Conservation (phyloP, 345 rosid genomes). For the Clausena lansium region DNA sequence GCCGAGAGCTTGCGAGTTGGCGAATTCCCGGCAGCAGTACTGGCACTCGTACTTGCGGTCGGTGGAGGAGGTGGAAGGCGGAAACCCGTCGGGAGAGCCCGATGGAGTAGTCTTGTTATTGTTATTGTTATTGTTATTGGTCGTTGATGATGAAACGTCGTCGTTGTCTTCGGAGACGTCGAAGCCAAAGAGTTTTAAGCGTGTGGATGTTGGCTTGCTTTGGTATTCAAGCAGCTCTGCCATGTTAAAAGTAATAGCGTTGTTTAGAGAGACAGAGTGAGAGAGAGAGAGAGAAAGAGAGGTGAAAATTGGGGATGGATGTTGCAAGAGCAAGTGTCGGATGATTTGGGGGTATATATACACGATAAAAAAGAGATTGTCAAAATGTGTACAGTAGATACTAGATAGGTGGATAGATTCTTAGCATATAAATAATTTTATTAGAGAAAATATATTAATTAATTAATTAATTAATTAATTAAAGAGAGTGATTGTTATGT, state of each 20-base stretch:
- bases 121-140: not conserved
- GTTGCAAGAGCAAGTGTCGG: slow-evolving; percentile 30
- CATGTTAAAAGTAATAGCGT: slow-evolving; percentile 30
- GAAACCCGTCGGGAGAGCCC: slow-evolving; percentile 31
- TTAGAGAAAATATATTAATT: too few relatives aligned
- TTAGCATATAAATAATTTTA: not conserved
- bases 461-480: not conserved
- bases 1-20: slow-evolving; percentile 77
- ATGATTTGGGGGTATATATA: slow-evolving; percentile 44
- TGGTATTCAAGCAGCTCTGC: slow-evolving; percentile 47
- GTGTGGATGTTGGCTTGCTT: slow-evolving; percentile 37
- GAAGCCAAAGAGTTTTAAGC: slow-evolving; percentile 88
- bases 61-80: slow-evolving; percentile 11
- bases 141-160: slow-evolving; percentile 20
- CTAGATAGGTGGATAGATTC: not conserved
- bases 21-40: slow-evolving; percentile 72
- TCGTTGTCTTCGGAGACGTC: slow-evolving; percentile 72
- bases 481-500: not conserved
- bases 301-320: slow-evolving; percentile 1
- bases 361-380: slow-evolving; percentile 16
- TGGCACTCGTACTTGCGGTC: slow-evolving; percentile 86
- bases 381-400: slow-evolving; percentile 24
- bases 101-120: slow-evolving; percentile 19
- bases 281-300: slow-evolving; percentile 14
- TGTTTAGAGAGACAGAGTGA: not conserved